phyloP scores from a whole-genome alignment of 2,329 filamentous ascomycete genomes.

The Xylariaceae sp. region DNA sequence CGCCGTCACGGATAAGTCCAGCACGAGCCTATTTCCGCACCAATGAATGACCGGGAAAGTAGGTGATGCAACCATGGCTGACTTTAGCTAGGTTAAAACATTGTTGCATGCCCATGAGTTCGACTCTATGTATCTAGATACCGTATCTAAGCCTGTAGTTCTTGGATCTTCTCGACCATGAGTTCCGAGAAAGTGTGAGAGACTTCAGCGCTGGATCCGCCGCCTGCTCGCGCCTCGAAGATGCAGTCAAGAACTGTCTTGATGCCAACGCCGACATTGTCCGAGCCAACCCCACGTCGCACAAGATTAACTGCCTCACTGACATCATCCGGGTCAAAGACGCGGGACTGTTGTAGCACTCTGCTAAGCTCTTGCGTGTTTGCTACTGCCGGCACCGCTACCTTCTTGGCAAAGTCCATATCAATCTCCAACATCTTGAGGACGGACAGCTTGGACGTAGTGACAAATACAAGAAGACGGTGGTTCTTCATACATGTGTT shows the following conservation, averaged over 20 bases:
- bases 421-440: conserved; percentile 19
- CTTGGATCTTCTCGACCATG: conserved; percentile 15
- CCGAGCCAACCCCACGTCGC: conserved; percentile 6
- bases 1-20: too few species aligned
- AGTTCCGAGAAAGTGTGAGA: conserved; percentile 13
- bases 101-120: too few species aligned
- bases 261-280: conserved; percentile 14
- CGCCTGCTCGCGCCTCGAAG: conserved; percentile 15
- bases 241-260: conserved; percentile 18
- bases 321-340: conserved; percentile 15
- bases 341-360: conserved; percentile 11
- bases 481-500: conserved; percentile 11
- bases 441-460: conserved; percentile 14
- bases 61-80: too few species aligned
- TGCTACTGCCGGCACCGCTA: conserved; percentile 13
- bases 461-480: conserved; percentile 16
- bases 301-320: conserved; percentile 10
- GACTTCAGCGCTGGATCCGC: conserved; percentile 9
- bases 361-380: conserved; percentile 9
- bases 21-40: too few species aligned
- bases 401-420: conserved; percentile 17
- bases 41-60: too few species aligned
- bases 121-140: conserved; percentile 11
- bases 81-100: too few species aligned
- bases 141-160: conserved; percentile 11